Evolutionary conservation across 768 basidiomycete genomes (phyloP).

Genomic region (Suillus discolor): DNA sequence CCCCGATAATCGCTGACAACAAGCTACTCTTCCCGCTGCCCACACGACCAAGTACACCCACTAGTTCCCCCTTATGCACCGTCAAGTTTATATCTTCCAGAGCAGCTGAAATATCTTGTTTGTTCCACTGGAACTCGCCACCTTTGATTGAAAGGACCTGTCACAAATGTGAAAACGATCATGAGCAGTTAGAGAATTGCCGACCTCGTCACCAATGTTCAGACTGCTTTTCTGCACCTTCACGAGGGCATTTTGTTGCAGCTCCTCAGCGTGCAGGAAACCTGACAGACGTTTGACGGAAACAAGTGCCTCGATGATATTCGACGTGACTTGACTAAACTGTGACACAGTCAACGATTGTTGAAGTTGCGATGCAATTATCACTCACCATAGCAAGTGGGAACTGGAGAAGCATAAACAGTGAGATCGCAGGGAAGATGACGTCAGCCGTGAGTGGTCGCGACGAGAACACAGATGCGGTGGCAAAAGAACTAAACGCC

Average conservation of each 20-base stretch:
- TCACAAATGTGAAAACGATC: background rate
- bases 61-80: slow-evolving; percentile 80
- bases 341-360: slow-evolving; percentile 26
- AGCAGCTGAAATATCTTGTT: slow-evolving; percentile 52
- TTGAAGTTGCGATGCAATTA: background rate
- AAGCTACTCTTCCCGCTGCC: slow-evolving; percentile 90
- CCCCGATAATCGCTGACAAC: slow-evolving; percentile 81
- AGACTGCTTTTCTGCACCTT: slow-evolving; percentile 46
- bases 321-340: slow-evolving; percentile 75
- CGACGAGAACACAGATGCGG: slow-evolving; percentile 61
- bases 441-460: slow-evolving; percentile 83
- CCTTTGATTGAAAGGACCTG: slow-evolving; percentile 68
- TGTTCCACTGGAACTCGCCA: slow-evolving; percentile 85
- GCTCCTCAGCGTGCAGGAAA: slow-evolving; percentile 78
- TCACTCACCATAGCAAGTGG: slow-evolving; percentile 75
- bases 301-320: slow-evolving; percentile 84
- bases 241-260: slow-evolving; percentile 77
- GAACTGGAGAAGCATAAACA: slow-evolving; percentile 87
- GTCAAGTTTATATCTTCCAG: slow-evolving; percentile 78
- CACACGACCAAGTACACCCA: slow-evolving; percentile 86
- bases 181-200: background rate
- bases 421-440: slow-evolving; percentile 94
- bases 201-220: slow-evolving; percentile 62
- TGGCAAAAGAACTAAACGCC: slow-evolving; percentile 81
- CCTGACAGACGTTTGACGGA: slow-evolving; percentile 76